Conservation (phyloP, 1,139 yeast genomes). For the Candida dubliniensis region DNA sequence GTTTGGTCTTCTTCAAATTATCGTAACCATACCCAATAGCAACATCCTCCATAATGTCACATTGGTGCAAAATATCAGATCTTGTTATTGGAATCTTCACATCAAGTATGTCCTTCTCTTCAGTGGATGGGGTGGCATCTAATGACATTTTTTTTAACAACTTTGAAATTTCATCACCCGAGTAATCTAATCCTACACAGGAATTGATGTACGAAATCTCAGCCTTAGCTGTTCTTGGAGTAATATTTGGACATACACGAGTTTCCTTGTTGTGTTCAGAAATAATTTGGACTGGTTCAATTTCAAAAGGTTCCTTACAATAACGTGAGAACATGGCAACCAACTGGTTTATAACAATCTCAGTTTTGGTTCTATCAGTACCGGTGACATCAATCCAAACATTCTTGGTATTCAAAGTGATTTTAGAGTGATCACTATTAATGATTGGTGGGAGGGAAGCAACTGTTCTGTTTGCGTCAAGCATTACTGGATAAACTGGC, state of each 20-base stretch:
- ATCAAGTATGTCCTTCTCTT: constrained; percentile 54
- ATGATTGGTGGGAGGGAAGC: constrained; percentile 97
- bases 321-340: constrained; percentile 96
- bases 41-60: constrained; percentile 98
- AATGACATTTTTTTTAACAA: constrained; percentile 83
- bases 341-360: constrained; percentile 84
- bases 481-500: constrained; percentile 88
- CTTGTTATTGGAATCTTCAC: constrained; percentile 89
- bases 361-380: constrained; percentile 90
- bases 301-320: constrained; percentile 70
- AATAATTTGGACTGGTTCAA: constrained; percentile 85
- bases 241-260: constrained; percentile 72
- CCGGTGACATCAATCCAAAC: constrained; percentile 95
- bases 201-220: constrained; percentile 88
- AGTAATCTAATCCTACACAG: constrained; percentile 76
- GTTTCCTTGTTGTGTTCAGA: constrained; percentile 81
- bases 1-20: constrained; percentile 79
- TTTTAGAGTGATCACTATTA: constrained; percentile 89
- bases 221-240: constrained; percentile 68
- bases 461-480: constrained; percentile 74
- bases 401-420: constrained; percentile 78
- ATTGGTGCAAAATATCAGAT: constrained; percentile 93
- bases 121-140: constrained; percentile 54
- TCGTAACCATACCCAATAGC: constrained; percentile 96
- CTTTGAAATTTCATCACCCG: constrained; percentile 65